phyloP scores from a whole-genome alignment of 1,139 yeast genomes.

The Nakaseomyces delphensis region DNA sequence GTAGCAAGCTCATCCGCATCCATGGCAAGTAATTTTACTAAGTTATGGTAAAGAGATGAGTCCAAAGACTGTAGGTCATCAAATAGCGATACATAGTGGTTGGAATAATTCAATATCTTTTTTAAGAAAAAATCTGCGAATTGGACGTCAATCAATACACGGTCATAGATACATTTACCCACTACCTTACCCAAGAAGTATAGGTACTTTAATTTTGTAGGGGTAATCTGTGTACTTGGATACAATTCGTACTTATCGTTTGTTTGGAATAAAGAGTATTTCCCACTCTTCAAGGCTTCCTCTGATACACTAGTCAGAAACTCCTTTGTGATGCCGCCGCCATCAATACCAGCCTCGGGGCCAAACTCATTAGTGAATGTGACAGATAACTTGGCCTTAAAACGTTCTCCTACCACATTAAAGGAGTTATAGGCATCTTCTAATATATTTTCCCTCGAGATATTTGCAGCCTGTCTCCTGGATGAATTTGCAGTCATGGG shows the following conservation, averaged over 20 bases:
- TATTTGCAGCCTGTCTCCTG: slow-evolving; percentile 39
- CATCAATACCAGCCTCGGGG: slow-evolving; percentile 80
- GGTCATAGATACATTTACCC: slow-evolving; percentile 87
- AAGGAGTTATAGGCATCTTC: slow-evolving; percentile 67
- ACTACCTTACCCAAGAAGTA: slow-evolving; percentile 70
- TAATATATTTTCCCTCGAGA: slow-evolving; percentile 59
- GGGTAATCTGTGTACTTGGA: slow-evolving; percentile 37
- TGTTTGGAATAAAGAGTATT: slow-evolving; percentile 43
- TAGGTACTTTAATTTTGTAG: slow-evolving; percentile 37
- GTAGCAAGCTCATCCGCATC: slow-evolving; percentile 46
- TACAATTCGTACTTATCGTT: slow-evolving; percentile 54
- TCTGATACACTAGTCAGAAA: slow-evolving; percentile 64
- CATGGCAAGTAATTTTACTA: slow-evolving; percentile 56
- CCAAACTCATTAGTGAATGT: slow-evolving; percentile 67
- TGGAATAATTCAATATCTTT: slow-evolving; percentile 41
- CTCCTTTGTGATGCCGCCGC: slow-evolving; percentile 94
- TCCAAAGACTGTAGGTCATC: slow-evolving; percentile 76
- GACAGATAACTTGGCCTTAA: slow-evolving; percentile 56
- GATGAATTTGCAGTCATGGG: slow-evolving; percentile 13
- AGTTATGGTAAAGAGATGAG: slow-evolving; percentile 51
- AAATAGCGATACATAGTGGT: slow-evolving; percentile 40
- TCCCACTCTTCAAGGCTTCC: slow-evolving; percentile 51
- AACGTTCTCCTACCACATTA: slow-evolving; percentile 38
- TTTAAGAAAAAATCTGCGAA: slow-evolving; percentile 84
- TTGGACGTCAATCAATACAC: slow-evolving; percentile 67